phyloP scores from a whole-genome alignment of 257 asterid genomes.

The Forsythia suspensa region DNA sequence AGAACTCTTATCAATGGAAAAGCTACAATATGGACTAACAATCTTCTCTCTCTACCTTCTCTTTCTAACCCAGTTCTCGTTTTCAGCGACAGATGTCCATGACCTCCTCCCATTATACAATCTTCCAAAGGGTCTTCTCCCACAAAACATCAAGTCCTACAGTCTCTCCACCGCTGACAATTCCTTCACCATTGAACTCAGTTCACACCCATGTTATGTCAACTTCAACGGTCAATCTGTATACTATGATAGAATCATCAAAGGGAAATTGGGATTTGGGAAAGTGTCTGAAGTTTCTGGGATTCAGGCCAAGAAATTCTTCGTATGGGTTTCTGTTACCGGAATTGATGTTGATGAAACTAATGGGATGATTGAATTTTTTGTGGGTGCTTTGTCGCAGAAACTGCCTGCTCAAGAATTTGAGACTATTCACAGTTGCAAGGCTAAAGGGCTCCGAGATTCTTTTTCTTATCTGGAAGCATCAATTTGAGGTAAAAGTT shows the following conservation, averaged over 20 bases:
- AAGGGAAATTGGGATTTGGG: conserved; percentile 61
- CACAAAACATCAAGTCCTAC: conserved; percentile 41
- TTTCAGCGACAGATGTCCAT: conserved; percentile 35
- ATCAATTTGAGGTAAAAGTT: conserved; percentile 46
- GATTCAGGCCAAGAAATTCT: conserved; percentile 63
- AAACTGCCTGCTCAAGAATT: conserved; percentile 56
- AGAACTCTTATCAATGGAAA: conserved; percentile 26
- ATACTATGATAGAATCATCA: conserved; percentile 46
- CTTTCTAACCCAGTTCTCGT: conserved; percentile 23
- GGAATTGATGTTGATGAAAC: conserved; percentile 56
- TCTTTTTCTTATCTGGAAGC: conserved; percentile 19
- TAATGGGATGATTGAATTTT: conserved; percentile 47
- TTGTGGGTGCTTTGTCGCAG: conserved; percentile 57
- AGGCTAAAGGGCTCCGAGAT: conserved; percentile 32
- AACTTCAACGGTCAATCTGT: conserved; percentile 55
- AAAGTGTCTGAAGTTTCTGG: conserved; percentile 64
- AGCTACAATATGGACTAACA: background rate
- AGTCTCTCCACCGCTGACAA: conserved; percentile 36
- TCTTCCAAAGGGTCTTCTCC: conserved; percentile 54
- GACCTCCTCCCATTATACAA: conserved; percentile 46
- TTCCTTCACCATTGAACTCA: conserved; percentile 44
- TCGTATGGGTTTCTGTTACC: conserved; percentile 62
- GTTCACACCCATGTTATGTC: conserved; percentile 56
- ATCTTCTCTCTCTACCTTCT: conserved; percentile 31
- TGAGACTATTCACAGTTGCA: conserved; percentile 46